A percentile compares a stretch with the other conserved stretches of the same genome.
Conservation (phyloP, 163 green algal genomes). For the Scenedesmus sp. region DNA sequence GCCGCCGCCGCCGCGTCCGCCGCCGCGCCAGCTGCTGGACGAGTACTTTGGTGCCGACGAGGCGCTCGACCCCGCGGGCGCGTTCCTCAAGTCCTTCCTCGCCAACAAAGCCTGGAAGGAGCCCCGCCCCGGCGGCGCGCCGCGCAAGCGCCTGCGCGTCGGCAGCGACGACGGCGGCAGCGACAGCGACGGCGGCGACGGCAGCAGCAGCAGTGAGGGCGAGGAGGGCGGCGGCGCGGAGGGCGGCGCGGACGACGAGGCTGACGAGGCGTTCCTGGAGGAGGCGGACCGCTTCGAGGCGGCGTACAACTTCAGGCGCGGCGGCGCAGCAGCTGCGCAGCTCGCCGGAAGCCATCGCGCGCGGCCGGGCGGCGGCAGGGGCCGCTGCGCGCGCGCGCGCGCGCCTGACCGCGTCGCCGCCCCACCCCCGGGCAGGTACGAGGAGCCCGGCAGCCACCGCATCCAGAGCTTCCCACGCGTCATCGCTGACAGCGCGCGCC, state of each 20-base stretch:
- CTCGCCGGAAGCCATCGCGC: too few species aligned
- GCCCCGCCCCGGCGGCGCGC: too few species aligned
- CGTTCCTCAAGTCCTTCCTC: constrained; percentile 87
- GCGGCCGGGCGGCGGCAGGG: constrained; percentile 52
- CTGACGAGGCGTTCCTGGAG: constrained; percentile 86
- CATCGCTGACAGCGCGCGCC: constrained; percentile 72
- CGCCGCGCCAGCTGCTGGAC: constrained; percentile 60
- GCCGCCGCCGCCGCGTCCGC: too few species aligned
- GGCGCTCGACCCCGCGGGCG: constrained; percentile 53
- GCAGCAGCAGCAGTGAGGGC: background rate
- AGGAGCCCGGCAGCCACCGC: constrained; percentile 78
- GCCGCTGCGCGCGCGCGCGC: background rate
- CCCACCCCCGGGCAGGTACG: constrained; percentile 56
- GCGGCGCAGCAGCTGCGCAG: too few species aligned
- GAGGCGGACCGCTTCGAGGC: constrained; percentile 88
- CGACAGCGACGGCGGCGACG: constrained; percentile 20
- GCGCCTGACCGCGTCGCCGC: background rate
- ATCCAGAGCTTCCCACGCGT: constrained; percentile 82
- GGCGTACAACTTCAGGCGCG: constrained; percentile 96
- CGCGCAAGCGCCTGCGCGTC: too few species aligned
- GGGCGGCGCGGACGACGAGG: constrained; percentile 59
- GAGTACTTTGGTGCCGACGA: constrained; percentile 72
- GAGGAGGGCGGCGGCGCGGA: constrained; percentile 26
- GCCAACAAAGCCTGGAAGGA: constrained; percentile 66
- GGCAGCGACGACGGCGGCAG: constrained; percentile 33